Percentiles rank a stretch among this genome's conserved stretches.
phyloP scores from a whole-genome alignment of 805 yeast genomes.

The Ogataea saltuana region DNA sequence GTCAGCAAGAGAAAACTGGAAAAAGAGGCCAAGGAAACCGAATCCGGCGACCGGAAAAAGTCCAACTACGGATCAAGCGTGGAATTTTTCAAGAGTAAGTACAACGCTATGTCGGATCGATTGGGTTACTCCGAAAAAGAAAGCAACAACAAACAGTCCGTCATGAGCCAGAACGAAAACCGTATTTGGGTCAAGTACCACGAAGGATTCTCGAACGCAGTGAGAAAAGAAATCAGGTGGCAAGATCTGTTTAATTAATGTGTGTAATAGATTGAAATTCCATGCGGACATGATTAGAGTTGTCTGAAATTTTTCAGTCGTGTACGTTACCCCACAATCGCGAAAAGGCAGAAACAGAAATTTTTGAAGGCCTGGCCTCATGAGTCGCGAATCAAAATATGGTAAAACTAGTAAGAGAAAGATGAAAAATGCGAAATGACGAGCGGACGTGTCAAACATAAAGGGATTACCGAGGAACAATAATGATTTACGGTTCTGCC shows the following conservation, averaged over 20 bases:
- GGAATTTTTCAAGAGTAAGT: conserved; percentile 47
- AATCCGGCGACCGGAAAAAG: conserved; percentile 12
- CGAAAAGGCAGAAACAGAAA: neutral
- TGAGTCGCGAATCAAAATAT: too few species aligned
- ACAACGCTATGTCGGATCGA: conserved; percentile 26
- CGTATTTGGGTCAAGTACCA: conserved; percentile 86
- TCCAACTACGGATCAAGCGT: conserved; percentile 27
- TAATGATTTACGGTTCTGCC: neutral
- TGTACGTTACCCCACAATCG: conserved; percentile 5
- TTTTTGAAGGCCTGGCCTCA: too few species aligned
- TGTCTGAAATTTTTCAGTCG: conserved; percentile 1
- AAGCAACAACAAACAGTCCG: conserved; percentile 16
- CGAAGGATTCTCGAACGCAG: conserved; percentile 93
- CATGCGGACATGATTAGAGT: neutral
- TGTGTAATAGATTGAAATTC: neutral
- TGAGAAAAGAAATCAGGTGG: conserved; percentile 82
- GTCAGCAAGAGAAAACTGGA: conserved; percentile 13
- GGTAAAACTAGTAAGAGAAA: too few species aligned
- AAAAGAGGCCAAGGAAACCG: conserved; percentile 12
- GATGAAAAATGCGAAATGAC: too few species aligned
- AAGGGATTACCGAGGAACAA: neutral
- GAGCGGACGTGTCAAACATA: too few species aligned
- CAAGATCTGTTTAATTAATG: conserved; percentile 49
- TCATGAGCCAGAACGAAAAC: conserved; percentile 29
- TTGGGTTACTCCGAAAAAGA: conserved; percentile 11